These are phyloP conservation scores for Usnea hakonensis DNA, from an alignment of 495 filamentous ascomycete genomes.

Conservation along the genomic window DNA sequence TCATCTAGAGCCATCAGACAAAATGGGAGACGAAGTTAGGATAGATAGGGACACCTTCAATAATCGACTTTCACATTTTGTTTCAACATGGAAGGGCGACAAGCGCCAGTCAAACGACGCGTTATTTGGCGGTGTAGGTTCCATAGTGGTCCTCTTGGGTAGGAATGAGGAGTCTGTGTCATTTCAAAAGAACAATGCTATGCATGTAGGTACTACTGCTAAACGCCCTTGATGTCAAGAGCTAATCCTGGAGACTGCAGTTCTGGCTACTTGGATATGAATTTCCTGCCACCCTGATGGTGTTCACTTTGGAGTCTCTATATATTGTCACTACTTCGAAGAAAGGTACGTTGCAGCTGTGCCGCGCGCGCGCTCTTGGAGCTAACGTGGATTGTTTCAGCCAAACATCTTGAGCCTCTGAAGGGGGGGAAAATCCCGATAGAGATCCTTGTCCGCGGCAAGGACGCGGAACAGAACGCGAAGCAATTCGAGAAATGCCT, in stretches of 20 bases:
- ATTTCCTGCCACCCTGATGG: slow-evolving; percentile 89
- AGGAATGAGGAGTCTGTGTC: slow-evolving; percentile 80
- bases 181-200: slow-evolving; percentile 89
- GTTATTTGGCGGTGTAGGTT: slow-evolving; percentile 74
- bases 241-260: slow-evolving; percentile 40
- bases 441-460: slow-evolving; percentile 81
- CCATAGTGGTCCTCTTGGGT: slow-evolving; percentile 83
- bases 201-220: slow-evolving; percentile 61
- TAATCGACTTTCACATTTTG: slow-evolving; percentile 77
- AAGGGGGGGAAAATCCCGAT: slow-evolving; percentile 87
- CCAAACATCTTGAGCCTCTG: slow-evolving; percentile 85
- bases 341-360: slow-evolving; percentile 60
- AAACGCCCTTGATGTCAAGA: neutral
- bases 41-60: slow-evolving; percentile 91
- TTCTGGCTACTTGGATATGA: slow-evolving; percentile 99
- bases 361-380: neutral
- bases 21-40: slow-evolving; percentile 62
- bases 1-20: slow-evolving; percentile 12
- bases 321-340: slow-evolving; percentile 93
- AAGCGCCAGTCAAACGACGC: slow-evolving; percentile 62
- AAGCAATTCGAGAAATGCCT: slow-evolving; percentile 76
- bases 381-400: slow-evolving; percentile 36
- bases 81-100: slow-evolving; percentile 89
- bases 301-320: slow-evolving; percentile 78
- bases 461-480: slow-evolving; percentile 80